Evolutionary conservation across 2,329 filamentous ascomycete species (phyloP), one percentile per base, ranked within the genome.

Genomic region (Hypoxylon sp.): DNA sequence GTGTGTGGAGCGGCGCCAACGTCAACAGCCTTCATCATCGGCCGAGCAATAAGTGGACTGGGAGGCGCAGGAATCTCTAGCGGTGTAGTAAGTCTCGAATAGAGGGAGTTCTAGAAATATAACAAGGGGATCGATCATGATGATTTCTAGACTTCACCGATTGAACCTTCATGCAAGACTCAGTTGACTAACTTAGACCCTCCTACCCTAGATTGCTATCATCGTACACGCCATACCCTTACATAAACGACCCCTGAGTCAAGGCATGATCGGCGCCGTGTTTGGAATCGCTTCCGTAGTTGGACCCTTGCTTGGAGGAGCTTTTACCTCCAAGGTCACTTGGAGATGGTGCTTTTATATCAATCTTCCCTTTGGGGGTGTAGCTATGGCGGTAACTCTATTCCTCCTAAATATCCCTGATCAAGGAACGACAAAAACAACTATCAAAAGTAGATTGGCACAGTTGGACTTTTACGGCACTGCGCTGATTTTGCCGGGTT

Each of bases 191-290:
- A n/a, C 50, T 33, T 35, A 24, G 6, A 33, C 8, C n/a, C 5
- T 37, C 0, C n/a, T 17, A 9, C 24, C 8, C 44, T 42, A 77
- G 70, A 76, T 81, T 48, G 71, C 76, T 8, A 71, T 77, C 22
- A 74, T 81, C 26, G 78, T 80, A 9, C 78, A 78, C 50, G 73
- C 75, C 31, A 74, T 81, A 2, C 79, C 80, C 2, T 64, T 81
- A 24, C 74, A 76, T 51, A 74, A 73, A 56, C 74, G 79, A 0
- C 78, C 79, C 8, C 62, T 78, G 52, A 78, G 74, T 63, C 78
- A 79, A 58, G 79, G 80, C 47, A 53, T 79, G 33, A 75, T 78
- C 51, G 79, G 79, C 6, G 79, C 76, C 52, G 71, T 80, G 5
- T 81, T 80, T 13, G 79, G 77, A 22, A 61, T 81, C 17, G 78